Evolutionary conservation across 1,284 basidiomycete species (phyloP), one percentile per base, ranked within the genome.

Genomic region (Sanguinoderma infundibulare): DNA sequence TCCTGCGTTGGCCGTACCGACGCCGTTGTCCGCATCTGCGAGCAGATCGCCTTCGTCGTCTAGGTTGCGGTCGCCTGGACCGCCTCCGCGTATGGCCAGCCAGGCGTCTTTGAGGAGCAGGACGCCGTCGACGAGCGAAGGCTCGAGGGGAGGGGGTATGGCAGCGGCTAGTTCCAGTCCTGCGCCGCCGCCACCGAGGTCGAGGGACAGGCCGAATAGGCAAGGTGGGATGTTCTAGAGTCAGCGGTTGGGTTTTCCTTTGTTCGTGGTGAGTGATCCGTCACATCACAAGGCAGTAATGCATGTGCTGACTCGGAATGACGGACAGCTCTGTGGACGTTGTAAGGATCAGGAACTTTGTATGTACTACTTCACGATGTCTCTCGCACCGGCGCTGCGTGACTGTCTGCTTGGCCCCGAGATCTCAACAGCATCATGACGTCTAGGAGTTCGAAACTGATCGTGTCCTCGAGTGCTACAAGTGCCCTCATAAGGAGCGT

Each of bases 151-250:
- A 17, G n/a, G n/a, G n/a, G 65, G 72, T 1, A 68, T 73, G n/a
- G 66, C 74, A 6, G 63, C n/a, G n/a, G n/a, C n/a, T n/a, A n/a
- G n/a, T n/a, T n/a, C 61, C 22, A 76, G 72, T 57, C 78, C 78
- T 10, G 79, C 79, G 15, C 75, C 76, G 28, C 81, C 83, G 5
- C 87, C 84, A 5, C 87, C 89, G 2, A 83, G 89, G 52, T 90
- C 89, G 57, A 78, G 78, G 39, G 86, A 89, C 71, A 77, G 89
- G 17, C 74, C 74, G 22, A 66, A 64, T 55, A 54, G 75, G 50
- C n/a, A n/a, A n/a, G n/a, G n/a, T n/a, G n/a, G n/a, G n/a, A n/a
- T n/a, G n/a, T n/a, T n/a, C n/a, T n/a, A n/a, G n/a, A n/a, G n/a
- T n/a, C n/a, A n/a, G n/a, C n/a, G n/a, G n/a, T n/a, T n/a, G n/a